Evolutionary conservation across 441 rosid genomes (phyloP).

Genomic region (Eutrema salsugineum): DNA sequence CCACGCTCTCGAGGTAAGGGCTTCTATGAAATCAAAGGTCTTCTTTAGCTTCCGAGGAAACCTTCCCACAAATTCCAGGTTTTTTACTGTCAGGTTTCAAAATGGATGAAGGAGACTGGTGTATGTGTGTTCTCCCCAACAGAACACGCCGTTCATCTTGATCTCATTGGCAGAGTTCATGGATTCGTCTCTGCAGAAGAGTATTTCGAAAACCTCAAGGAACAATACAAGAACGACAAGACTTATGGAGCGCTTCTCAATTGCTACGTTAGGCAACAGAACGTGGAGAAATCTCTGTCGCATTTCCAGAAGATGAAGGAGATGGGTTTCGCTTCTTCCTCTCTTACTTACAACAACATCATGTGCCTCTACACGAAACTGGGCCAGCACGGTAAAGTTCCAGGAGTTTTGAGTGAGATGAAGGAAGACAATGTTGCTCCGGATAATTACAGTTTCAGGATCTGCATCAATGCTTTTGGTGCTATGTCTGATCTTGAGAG

Average conservation of each 20-base stretch:
- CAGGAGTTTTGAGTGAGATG: constrained; percentile 62
- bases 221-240: constrained; percentile 63
- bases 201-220: constrained; percentile 58
- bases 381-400: constrained; percentile 59
- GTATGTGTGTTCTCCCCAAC: constrained; percentile 51
- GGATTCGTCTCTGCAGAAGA: constrained; percentile 66
- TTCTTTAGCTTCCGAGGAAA: constrained; percentile 4
- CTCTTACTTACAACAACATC: constrained; percentile 71
- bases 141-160: constrained; percentile 79
- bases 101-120: constrained; percentile 66
- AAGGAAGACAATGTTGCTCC: constrained; percentile 52
- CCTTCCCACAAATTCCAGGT: neutral
- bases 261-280: constrained; percentile 67
- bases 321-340: constrained; percentile 47
- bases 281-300: constrained; percentile 50
- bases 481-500: constrained; percentile 49
- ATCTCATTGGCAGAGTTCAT: constrained; percentile 69
- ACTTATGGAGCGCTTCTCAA: constrained; percentile 81
- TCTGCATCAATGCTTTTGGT: constrained; percentile 74
- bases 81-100: constrained; percentile 56
- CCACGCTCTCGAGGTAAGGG: constrained; percentile 95
- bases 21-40: neutral
- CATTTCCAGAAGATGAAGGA: constrained; percentile 71
- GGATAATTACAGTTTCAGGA: constrained; percentile 74
- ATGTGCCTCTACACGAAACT: constrained; percentile 73